Evolutionary conservation across 345 rosid genomes (phyloP), one percentile per base, ranked within the genome.

Genomic region (Durio zibethinus): DNA sequence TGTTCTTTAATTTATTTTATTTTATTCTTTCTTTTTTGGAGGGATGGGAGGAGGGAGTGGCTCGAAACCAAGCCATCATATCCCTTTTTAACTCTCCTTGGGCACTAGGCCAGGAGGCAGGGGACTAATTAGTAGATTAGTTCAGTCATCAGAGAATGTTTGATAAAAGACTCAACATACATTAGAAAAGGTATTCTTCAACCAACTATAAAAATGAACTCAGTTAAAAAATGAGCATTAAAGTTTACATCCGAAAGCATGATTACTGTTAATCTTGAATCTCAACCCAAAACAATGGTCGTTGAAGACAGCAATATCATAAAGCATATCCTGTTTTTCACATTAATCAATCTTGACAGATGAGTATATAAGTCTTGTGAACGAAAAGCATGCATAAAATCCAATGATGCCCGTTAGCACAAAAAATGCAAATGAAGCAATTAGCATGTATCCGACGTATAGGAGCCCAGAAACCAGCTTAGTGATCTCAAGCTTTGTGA

Each of bases 401-500:
- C 97, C 93, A 3, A 90, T 91, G 62, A 92, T 85, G 40, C 97
- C 93, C 0, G 92, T 91, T 21, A 91, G 77, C 72, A 89, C 96
- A 7, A 91, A 91, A 69, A 90, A 89, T 2, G 94, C 90, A 4
- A 87, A 90, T 0, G 94, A 87, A 43, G 91, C 94, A 0, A 89
- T 89, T 2, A 89, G 91, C 94, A 90, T 90, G 87, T 89, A 89
- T 12, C 96, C 96, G 1, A 91, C 89, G 87, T 91, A 89, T 6
- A 91, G 81, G 52, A 85, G 72, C 7, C 87, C 93, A 0, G 96
- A 91, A 16, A 91, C 90, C 29, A 85, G 83, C 80, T 88, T 91
- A 0, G 92, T 88, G 84, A 91, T 91, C 74, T 90, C 93, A 2
- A 91, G 96, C 86, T 89, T 91, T 16, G 92, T 89, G 89, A 91